Evolutionary conservation across 1,139 yeast species (phyloP), one percentile per base, ranked within the genome.

Genomic region (Yamadazyma sp.): DNA sequence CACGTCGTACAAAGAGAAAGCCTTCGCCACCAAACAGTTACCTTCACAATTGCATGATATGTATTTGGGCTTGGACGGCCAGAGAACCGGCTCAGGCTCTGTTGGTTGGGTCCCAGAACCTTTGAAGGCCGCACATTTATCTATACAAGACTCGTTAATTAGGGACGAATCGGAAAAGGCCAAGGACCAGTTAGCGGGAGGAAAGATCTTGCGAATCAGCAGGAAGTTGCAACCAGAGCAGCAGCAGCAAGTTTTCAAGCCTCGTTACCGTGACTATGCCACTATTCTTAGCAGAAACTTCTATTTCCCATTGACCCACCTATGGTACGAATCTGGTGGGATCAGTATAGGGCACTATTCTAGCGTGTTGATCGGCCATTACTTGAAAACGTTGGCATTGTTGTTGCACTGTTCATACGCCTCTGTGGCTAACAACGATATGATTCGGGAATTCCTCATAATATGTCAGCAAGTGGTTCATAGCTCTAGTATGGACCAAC

Each of bases 401-500:
- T 51, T 84, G 5, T 56, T 82, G 20, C 79, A 79, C 40, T 65
- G 81, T 37, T 80, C 85, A 0, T 74, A 75, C 46, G 87, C 88
- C 0, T 59, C 78, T 0, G 64, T 77, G 0, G 50, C 61, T 0
- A 75, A 77, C 40, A 58, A 64, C 1, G 86, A 79, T 31, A 82
- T 84, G 87, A 64, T 77, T 1, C 58, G 64, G 3, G 91, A 83
- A 48, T 60, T 71, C 39, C 49, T 83, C 16, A 59, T 65, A 1
- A 55, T 82, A 3, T 53, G 71, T 1, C 53, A 55, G 2, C 61
- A 64, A 0, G 43, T 64, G 7, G 47, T 61, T 5, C 55, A 52
- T 27, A 51, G 44, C 27, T 44, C 58, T 0, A 40, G 40, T 1
- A 11, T 52, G 4, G 70, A 65, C 8, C 63, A 70, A 40, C 31